Percentiles rank a stretch among this genome's conserved stretches.
Conservation (phyloP, 2,329 filamentous ascomycete species). For the Elsinoe arachidis region DNA sequence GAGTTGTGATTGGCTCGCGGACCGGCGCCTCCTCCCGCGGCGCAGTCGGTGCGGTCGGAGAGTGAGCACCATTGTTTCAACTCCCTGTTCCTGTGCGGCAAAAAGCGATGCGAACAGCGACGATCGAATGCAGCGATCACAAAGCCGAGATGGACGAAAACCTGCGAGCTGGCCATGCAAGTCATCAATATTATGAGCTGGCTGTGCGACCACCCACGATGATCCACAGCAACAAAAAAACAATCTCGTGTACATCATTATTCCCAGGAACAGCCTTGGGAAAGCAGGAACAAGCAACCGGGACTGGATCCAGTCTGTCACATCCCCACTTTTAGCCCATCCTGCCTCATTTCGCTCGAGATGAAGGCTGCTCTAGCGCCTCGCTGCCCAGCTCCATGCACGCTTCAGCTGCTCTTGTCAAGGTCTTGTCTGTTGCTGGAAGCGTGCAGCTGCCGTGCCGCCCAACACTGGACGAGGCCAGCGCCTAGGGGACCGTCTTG, state of each 20-base stretch:
- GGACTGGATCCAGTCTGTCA: not conserved
- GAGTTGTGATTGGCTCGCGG: not conserved
- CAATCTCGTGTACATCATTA: not conserved
- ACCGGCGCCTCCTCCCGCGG: not conserved
- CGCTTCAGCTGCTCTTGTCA: not conserved
- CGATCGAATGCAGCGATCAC: not conserved
- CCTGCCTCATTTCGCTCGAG: constrained; percentile 3
- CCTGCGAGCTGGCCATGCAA: not conserved
- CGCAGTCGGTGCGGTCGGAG: not conserved
- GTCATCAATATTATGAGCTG: constrained; percentile 5
- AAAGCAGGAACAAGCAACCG: not conserved
- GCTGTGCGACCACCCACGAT: not conserved
- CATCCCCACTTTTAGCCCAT: constrained; percentile 9
- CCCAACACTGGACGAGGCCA: not conserved
- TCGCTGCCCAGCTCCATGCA: not conserved
- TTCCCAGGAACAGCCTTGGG: not conserved
- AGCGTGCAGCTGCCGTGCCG: constrained; percentile 6
- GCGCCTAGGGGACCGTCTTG: not conserved
- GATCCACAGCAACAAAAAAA: not conserved
- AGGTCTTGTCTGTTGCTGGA: not conserved
- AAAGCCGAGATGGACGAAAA: not conserved
- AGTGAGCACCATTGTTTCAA: constrained; percentile 1
- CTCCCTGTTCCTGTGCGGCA: not conserved
- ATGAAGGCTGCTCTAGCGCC: constrained; percentile 7
- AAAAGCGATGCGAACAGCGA: not conserved